phyloP scores from a whole-genome alignment of 805 yeast genomes.

The Pichia insulana region DNA sequence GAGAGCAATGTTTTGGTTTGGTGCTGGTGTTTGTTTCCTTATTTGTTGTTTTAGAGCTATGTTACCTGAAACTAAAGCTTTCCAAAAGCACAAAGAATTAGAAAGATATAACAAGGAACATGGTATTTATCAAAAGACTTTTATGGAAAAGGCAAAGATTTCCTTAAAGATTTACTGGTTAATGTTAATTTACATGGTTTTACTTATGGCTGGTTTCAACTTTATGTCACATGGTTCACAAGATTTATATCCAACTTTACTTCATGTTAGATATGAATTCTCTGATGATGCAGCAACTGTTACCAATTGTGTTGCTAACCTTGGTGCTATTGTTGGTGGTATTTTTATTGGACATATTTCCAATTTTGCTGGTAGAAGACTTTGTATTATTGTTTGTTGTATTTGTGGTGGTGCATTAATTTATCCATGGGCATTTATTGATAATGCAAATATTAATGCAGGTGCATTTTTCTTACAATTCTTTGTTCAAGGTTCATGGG shows the following conservation, averaged over 20 bases:
- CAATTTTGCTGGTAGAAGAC: slow-evolving; percentile 47
- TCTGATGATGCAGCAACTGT: slow-evolving; percentile 40
- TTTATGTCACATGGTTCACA: slow-evolving; percentile 58
- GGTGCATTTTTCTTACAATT: slow-evolving; percentile 56
- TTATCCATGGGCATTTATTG: slow-evolving; percentile 54
- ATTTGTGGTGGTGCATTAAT: slow-evolving; percentile 50
- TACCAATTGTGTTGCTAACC: slow-evolving; percentile 47
- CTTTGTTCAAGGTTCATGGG: slow-evolving; percentile 65
- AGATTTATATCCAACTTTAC: slow-evolving; percentile 51
- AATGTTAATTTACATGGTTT: slow-evolving; percentile 44
- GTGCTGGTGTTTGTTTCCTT: slow-evolving; percentile 47
- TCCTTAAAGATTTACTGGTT: slow-evolving; percentile 48
- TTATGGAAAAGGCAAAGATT: slow-evolving; percentile 26
- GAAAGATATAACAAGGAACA: slow-evolving; percentile 25
- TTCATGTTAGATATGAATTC: slow-evolving; percentile 37
- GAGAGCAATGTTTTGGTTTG: slow-evolving; percentile 63
- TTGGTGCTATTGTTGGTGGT: slow-evolving; percentile 55
- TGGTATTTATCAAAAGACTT: slow-evolving; percentile 26
- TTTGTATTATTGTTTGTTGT: slow-evolving; percentile 43
- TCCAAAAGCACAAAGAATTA: slow-evolving; percentile 33
- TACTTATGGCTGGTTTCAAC: slow-evolving; percentile 57
- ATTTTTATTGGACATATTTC: slow-evolving; percentile 45
- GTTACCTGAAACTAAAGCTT: slow-evolving; percentile 48
- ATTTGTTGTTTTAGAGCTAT: slow-evolving; percentile 34
- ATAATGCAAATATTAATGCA: slow-evolving; percentile 40